A percentile compares a stretch with the other conserved stretches of the same genome.
Evolutionary conservation across 106 monocot species (phyloP).

Genomic region (Allium cepa): DNA sequence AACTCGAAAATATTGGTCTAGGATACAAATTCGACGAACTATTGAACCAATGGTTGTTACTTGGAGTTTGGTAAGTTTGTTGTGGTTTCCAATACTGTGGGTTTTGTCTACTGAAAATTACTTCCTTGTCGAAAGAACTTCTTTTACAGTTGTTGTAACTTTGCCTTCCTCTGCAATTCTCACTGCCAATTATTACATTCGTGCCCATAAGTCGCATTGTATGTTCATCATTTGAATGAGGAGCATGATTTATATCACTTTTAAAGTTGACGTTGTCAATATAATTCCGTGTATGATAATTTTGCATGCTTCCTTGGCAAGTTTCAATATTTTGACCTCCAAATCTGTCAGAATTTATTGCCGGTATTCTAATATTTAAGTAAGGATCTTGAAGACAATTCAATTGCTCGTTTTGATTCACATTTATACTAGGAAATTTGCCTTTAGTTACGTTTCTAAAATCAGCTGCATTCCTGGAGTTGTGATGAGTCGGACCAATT

Average conservation of each 20-base stretch:
- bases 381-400: slow-evolving; percentile 18
- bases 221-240: slow-evolving; percentile 15
- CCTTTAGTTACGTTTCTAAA: slow-evolving; percentile 6
- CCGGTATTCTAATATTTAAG: slow-evolving; percentile 10
- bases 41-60: background rate
- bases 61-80: background rate
- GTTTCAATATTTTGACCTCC: slow-evolving; percentile 13
- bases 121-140: slow-evolving; percentile 29
- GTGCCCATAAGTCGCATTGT: slow-evolving; percentile 84
- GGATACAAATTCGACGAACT: slow-evolving; percentile 12
- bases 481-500: slow-evolving; percentile 6
- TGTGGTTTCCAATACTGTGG: slow-evolving; percentile 8
- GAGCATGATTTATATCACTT: slow-evolving; percentile 6
- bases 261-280: slow-evolving; percentile 9
- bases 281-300: background rate
- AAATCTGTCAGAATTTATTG: slow-evolving; percentile 12
- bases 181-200: slow-evolving; percentile 43
- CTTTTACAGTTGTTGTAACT: slow-evolving; percentile 17
- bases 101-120: slow-evolving; percentile 9
- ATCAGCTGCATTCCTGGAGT: no score
- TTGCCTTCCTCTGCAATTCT: slow-evolving; percentile 16
- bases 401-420: slow-evolving; percentile 8
- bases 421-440: slow-evolving; percentile 6
- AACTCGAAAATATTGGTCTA: background rate
- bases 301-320: background rate